Base-by-base conservation (phyloP, 352 stramenopile genomes). In the Phytophthora cryptogea region DNA sequence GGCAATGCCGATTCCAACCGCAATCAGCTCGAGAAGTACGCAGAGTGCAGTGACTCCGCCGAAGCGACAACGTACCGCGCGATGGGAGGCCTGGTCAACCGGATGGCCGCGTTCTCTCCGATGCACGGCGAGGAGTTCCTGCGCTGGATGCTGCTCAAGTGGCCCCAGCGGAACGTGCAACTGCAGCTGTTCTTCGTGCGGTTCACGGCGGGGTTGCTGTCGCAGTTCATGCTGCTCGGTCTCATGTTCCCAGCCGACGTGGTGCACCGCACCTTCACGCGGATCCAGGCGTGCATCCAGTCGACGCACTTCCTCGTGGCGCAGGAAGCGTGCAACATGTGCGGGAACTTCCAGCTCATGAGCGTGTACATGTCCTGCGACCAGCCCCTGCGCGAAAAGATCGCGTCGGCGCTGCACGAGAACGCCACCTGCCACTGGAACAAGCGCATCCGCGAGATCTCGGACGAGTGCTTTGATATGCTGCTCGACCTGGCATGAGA, bases 401-500 rank as follows among this genome's bases (percentile, higher is more conserved):
- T 94, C 20, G 72, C 82, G 26, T 78, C 72, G 0, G 80, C 78
- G 10, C 67, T 94, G 36, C 84, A 94, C 41, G 72, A 78, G 35
- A 94, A 85, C 54, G 72, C 82, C 42, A 74, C 55, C 0, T 59
- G 57, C 8, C 84, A 94, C 60, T 94, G 84, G 84, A 90, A 92
- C 71, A 65, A 77, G 51, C 80, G 78, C 59, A 88, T 94, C 58
- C 82, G 83, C 32, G 66, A 88, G 64, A 72, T 90, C 52, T 89
- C 82, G 35, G 84, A 94, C 66, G 79, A 92, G 60, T 83, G 74
- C 56, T 94, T 94, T 52, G 84, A 94, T 66, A 73, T 80, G 72
- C 72, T 94, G 53, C 69, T 94, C 14, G 84, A 94, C 66, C 60
- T 94, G 55, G 82, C 80, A 30, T 94, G 62, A 80, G 28, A 39